Evolutionary conservation across 768 basidiomycete genomes (phyloP).

Genomic region (Lactifluus echinatus): DNA sequence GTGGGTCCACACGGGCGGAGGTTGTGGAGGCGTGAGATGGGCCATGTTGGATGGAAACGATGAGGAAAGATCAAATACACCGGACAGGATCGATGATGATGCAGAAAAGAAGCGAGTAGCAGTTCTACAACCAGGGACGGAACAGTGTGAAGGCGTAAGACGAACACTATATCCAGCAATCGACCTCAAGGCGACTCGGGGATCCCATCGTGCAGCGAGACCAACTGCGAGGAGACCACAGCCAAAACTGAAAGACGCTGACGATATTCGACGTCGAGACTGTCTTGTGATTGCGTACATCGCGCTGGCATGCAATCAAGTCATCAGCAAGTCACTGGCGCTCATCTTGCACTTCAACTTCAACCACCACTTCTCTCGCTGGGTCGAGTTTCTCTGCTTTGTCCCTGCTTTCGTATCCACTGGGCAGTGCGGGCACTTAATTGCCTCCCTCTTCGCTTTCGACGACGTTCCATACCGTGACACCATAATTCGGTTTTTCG

Average conservation of each 20-base stretch:
- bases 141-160: background rate
- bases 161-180: slow-evolving; percentile 3
- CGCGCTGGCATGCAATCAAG: too few relatives aligned
- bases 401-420: slow-evolving; percentile 13
- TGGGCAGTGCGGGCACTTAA: slow-evolving; percentile 8
- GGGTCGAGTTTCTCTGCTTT: slow-evolving; percentile 7
- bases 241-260: background rate
- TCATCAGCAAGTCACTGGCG: background rate
- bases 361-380: slow-evolving; percentile 6
- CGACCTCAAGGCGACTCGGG: background rate
- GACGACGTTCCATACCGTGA: background rate
- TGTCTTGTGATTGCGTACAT: slow-evolving; percentile 7
- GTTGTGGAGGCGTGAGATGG: slow-evolving; percentile 54
- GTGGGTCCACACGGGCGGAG: slow-evolving; percentile 59
- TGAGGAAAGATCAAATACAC: slow-evolving; percentile 6
- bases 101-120: slow-evolving; percentile 6
- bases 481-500: background rate
- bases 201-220: slow-evolving; percentile 10
- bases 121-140: background rate
- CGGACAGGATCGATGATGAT: background rate
- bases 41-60: slow-evolving; percentile 28
- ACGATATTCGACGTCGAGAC: slow-evolving; percentile 3
- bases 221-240: slow-evolving; percentile 6
- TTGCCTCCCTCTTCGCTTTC: background rate
- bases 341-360: background rate